Conservation (phyloP, 2,329 filamentous ascomycete genomes). For the Hirsutella thompsonii region DNA sequence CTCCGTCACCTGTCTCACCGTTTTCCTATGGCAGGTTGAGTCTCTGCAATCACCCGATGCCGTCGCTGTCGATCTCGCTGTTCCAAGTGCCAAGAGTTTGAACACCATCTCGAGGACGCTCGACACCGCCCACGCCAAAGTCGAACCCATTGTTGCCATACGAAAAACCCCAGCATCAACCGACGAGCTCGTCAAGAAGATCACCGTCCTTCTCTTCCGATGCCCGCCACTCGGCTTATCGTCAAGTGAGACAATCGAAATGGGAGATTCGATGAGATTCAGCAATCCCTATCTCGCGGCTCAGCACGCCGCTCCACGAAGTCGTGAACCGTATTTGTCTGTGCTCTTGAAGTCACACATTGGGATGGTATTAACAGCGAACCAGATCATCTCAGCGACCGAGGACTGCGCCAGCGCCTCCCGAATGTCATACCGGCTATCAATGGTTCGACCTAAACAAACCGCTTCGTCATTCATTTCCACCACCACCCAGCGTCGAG, state of each 20-base stretch:
- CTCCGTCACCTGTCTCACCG: conserved; percentile 1
- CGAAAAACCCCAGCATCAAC: no score
- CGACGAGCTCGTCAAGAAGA: neutral
- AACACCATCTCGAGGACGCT: no score
- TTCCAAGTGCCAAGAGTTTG: no score
- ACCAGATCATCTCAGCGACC: conserved; percentile 8
- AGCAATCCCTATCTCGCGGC: conserved; percentile 34
- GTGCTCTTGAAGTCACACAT: conserved; percentile 1
- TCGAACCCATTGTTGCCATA: no score
- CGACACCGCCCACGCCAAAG: no score
- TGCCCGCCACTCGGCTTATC: conserved; percentile 8
- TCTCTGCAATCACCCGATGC: neutral
- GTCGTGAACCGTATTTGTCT: conserved; percentile 17
- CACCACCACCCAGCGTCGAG: conserved; percentile 55
- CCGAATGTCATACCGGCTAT: neutral
- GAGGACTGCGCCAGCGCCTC: neutral
- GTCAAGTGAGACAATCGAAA: conserved; percentile 5
- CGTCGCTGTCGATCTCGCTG: neutral
- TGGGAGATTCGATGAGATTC: conserved; percentile 27
- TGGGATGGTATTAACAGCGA: conserved; percentile 3
- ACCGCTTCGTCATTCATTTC: conserved; percentile 23
- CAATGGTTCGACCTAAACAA: neutral
- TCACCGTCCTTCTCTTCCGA: conserved; percentile 4
- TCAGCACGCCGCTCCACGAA: conserved; percentile 35
- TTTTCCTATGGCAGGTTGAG: neutral